Conservation (phyloP, 1,139 yeast genomes). For the Hemisphaericaspora xylanilytica region DNA sequence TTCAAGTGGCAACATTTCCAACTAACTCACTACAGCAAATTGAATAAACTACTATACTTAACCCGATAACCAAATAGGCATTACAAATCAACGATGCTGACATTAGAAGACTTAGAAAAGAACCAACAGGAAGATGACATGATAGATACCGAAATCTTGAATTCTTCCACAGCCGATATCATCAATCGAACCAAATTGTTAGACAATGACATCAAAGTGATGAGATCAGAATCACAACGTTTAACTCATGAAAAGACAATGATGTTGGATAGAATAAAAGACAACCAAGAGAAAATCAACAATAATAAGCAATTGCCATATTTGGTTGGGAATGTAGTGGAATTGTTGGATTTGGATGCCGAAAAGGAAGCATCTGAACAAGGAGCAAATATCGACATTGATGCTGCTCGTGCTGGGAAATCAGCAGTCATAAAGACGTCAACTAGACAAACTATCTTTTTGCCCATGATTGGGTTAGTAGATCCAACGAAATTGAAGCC, state of each 20-base stretch:
- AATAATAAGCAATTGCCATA: conserved; percentile 95
- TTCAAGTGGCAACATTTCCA: background rate
- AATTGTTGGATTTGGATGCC: conserved; percentile 81
- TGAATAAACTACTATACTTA: background rate
- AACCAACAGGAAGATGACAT: conserved; percentile 45
- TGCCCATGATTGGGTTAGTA: conserved; percentile 94
- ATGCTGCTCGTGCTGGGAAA: conserved; percentile 90
- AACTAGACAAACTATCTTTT: conserved; percentile 93
- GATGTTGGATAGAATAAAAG: conserved; percentile 92
- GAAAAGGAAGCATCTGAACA: conserved; percentile 87
- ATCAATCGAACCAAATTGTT: conserved; percentile 80
- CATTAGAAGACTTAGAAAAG: conserved; percentile 64
- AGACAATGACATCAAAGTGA: conserved; percentile 94
- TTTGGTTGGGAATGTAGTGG: conserved; percentile 96
- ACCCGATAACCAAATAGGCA: no score
- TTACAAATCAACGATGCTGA: conserved; percentile 49
- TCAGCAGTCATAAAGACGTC: conserved; percentile 97
- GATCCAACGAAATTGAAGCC: conserved; percentile 88
- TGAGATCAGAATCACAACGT: conserved; percentile 89
- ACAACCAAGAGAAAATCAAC: conserved; percentile 93
- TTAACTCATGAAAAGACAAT: conserved; percentile 88
- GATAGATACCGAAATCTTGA: conserved; percentile 78
- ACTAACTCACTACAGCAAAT: no score
- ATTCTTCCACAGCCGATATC: conserved; percentile 78
- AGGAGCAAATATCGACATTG: conserved; percentile 94